Evolutionary conservation across 1,284 basidiomycete species (phyloP).

Genomic region (Leccinum ponderosum): DNA sequence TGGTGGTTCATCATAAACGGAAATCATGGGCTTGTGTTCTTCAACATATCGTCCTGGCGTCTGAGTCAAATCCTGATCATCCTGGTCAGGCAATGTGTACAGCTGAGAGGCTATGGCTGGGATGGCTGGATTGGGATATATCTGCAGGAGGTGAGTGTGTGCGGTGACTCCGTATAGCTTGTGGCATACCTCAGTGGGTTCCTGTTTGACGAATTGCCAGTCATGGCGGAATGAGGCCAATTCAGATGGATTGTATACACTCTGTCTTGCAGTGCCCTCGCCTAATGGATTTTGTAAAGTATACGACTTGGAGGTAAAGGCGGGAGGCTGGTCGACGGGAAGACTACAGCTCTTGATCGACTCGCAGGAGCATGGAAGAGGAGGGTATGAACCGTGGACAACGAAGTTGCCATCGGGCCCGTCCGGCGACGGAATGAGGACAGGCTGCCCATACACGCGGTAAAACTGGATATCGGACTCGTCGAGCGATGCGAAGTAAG

Average conservation of each 20-base stretch:
- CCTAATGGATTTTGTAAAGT: slow-evolving; percentile 31
- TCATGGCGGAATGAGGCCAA: slow-evolving; percentile 5
- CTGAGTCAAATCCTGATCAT: slow-evolving; percentile 7
- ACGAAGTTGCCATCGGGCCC: slow-evolving; percentile 19
- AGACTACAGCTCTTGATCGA: background rate
- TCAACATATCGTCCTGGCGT: slow-evolving; percentile 7
- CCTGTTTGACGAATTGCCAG: slow-evolving; percentile 29
- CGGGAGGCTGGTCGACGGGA: slow-evolving; percentile 2
- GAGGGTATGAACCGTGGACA: slow-evolving; percentile 13
- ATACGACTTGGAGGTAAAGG: slow-evolving; percentile 29
- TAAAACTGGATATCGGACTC: slow-evolving; percentile 36
- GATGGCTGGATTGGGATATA: slow-evolving; percentile 17
- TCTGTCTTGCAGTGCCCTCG: slow-evolving; percentile 4
- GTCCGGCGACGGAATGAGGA: slow-evolving; percentile 29
- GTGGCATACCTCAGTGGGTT: slow-evolving; percentile 24
- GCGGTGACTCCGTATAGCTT: background rate
- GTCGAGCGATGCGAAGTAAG: slow-evolving; percentile 31
- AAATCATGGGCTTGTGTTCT: slow-evolving; percentile 7
- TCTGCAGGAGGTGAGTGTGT: slow-evolving; percentile 19
- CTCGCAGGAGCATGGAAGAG: background rate
- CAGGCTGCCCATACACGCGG: slow-evolving; percentile 32
- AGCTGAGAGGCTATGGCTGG: slow-evolving; percentile 11
- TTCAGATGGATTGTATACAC: background rate
- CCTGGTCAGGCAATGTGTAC: slow-evolving; percentile 21
- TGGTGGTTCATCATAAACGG: slow-evolving; percentile 21